Percentiles rank a stretch among this genome's conserved stretches.
These are phyloP conservation scores for Aspergillus candidus DNA, from an alignment of 2,329 filamentous ascomycete genomes.

Conservation along the genomic window DNA sequence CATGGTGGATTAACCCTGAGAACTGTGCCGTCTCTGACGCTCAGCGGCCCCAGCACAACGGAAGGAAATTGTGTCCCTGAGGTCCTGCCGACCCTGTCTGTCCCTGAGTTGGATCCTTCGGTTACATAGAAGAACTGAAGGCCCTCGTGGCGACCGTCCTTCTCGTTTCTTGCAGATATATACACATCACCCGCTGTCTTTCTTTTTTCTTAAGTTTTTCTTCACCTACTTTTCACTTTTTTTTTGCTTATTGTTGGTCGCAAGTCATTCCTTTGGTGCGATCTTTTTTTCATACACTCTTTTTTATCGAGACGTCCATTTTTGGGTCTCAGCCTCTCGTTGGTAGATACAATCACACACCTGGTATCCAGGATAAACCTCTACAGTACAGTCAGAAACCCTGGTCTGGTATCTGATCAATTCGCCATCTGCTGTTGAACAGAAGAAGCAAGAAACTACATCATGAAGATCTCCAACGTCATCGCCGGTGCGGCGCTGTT, in stretches of 20 bases:
- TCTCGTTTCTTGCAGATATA: not conserved
- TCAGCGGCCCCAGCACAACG: conserved; percentile 3
- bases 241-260: not conserved
- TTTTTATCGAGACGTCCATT: not conserved
- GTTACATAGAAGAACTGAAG: conserved; percentile 4
- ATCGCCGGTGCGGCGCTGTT: conserved; percentile 47
- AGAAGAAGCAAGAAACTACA: conserved; percentile 16
- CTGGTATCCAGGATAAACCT: too few relatives aligned
- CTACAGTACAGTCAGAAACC: not conserved
- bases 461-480: conserved; percentile 47
- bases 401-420: conserved; percentile 1
- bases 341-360: too few relatives aligned
- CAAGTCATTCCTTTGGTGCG: not conserved
- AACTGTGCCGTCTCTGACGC: conserved; percentile 3
- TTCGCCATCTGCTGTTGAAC: not conserved
- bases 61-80: conserved; percentile 4
- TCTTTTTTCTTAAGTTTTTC: conserved; percentile 1
- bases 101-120: not conserved
- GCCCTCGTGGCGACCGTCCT: conserved; percentile 1
- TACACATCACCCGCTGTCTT: not conserved
- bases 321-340: not conserved
- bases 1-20: conserved; percentile 6
- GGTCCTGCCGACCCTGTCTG: not conserved
- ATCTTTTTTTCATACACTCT: not conserved
- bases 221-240: conserved; percentile 6